A percentile compares a stretch with the other conserved stretches of the same genome.
Conservation (phyloP, 2,329 filamentous ascomycete genomes). For the Waltergamsia citrina region DNA sequence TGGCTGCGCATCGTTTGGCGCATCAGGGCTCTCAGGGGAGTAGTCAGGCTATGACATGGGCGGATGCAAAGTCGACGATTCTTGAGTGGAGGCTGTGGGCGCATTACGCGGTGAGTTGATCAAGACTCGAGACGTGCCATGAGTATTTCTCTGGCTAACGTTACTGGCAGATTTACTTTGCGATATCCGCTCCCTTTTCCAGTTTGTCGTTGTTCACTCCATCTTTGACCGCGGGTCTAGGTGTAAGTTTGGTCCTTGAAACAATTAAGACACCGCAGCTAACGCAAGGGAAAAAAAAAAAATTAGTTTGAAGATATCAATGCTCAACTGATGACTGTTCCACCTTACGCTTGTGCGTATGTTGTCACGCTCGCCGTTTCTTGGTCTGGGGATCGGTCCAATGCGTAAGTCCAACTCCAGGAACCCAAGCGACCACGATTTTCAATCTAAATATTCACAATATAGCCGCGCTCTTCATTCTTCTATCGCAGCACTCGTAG, state of each 20-base stretch:
- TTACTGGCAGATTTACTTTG: conserved; percentile 25
- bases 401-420: conserved; percentile 29
- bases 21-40: conserved; percentile 36
- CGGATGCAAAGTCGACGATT: conserved; percentile 57
- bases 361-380: conserved; percentile 25
- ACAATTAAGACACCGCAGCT: background rate
- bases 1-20: conserved; percentile 29
- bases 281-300: background rate
- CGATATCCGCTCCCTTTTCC: conserved; percentile 43
- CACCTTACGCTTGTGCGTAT: conserved; percentile 50
- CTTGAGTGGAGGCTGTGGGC: conserved; percentile 58
- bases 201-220: conserved; percentile 50
- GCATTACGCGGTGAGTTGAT: conserved; percentile 34
- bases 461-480: conserved; percentile 26
- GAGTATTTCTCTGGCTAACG: background rate
- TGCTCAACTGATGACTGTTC: conserved; percentile 53
- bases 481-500: conserved; percentile 30
- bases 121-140: background rate
- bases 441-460: too few relatives aligned
- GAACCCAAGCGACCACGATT: too few relatives aligned
- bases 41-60: conserved; percentile 50
- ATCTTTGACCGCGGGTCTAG: conserved; percentile 42
- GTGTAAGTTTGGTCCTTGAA: conserved; percentile 9
- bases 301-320: conserved; percentile 25
- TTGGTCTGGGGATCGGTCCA: conserved; percentile 51